Percentiles rank a stretch among this genome's conserved stretches.
phyloP scores from a whole-genome alignment of 78 protist genomes.

The Dictyostelium intermedium region DNA sequence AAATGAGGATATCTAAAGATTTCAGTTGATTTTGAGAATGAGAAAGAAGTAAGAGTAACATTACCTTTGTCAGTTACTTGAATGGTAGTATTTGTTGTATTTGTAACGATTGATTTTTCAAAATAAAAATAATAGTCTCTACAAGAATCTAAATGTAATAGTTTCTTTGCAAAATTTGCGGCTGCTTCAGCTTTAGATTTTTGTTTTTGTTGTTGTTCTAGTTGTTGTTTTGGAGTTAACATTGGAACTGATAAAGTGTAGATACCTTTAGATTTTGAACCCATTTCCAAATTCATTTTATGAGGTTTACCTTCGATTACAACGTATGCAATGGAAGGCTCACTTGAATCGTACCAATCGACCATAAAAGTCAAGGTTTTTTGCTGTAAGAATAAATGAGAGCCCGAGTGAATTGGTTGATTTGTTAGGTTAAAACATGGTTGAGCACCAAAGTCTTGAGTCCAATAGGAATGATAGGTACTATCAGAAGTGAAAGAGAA shows the following conservation, averaged over 20 bases:
- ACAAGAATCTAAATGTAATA: slow-evolving; percentile 1
- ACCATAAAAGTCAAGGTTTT: background rate
- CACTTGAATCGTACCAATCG: slow-evolving; percentile 11
- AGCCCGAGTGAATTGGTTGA: slow-evolving; percentile 44
- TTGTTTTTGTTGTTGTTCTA: background rate
- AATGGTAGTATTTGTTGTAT: background rate
- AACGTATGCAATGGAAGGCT: background rate
- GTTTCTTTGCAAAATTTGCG: background rate
- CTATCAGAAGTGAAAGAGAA: background rate
- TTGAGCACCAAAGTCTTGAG: slow-evolving; percentile 58
- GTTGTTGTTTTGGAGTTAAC: background rate
- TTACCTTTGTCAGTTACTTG: background rate
- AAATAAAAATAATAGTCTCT: slow-evolving; percentile 46
- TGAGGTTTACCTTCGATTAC: background rate
- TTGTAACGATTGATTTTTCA: background rate
- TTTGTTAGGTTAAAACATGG: background rate
- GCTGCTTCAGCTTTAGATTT: background rate
- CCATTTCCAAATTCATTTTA: slow-evolving; percentile 9
- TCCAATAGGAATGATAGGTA: slow-evolving; percentile 27
- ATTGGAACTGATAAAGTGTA: background rate
- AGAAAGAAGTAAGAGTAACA: background rate
- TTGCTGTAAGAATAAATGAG: background rate
- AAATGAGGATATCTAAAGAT: slow-evolving; percentile 43
- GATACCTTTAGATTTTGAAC: slow-evolving; percentile 34
- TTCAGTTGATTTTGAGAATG: background rate